Conservation (phyloP, 257 asterid genomes). For the Thymus mandschuricus region DNA sequence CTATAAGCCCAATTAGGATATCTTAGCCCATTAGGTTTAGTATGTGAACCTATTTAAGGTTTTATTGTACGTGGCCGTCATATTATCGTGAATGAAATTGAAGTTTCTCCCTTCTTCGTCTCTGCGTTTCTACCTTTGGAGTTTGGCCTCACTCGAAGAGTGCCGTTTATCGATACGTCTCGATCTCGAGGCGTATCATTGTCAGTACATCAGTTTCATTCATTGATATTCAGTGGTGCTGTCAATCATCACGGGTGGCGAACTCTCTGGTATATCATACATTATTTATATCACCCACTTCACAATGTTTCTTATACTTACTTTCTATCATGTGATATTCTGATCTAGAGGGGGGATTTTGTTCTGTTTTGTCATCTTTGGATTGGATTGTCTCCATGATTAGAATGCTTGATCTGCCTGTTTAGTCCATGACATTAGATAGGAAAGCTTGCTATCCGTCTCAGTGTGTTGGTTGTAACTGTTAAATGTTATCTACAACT, state of each 20-base stretch:
- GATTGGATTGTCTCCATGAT: not conserved
- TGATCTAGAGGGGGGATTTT: not conserved
- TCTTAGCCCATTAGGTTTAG: too few species aligned
- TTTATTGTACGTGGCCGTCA: too few species aligned
- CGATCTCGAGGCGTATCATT: too few species aligned
- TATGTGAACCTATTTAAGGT: too few species aligned
- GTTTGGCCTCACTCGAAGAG: too few species aligned
- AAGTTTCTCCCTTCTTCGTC: too few species aligned
- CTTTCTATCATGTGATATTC: not conserved
- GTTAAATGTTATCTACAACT: not conserved
- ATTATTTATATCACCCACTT: slow-evolving; percentile 3
- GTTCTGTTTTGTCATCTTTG: not conserved
- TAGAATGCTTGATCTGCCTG: not conserved
- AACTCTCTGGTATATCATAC: not conserved
- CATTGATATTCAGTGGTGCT: not conserved
- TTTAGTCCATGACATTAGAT: not conserved
- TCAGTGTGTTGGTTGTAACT: not conserved
- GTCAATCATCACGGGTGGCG: slow-evolving; percentile 1
- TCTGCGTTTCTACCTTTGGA: too few species aligned
- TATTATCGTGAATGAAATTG: too few species aligned
- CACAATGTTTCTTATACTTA: not conserved
- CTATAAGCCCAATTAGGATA: too few species aligned
- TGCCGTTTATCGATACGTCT: too few species aligned
- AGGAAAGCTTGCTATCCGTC: not conserved
- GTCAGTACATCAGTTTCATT: not conserved